These are phyloP conservation scores for Citrus medica DNA, from an alignment of 345 rosid species.

Conservation along the genomic window DNA sequence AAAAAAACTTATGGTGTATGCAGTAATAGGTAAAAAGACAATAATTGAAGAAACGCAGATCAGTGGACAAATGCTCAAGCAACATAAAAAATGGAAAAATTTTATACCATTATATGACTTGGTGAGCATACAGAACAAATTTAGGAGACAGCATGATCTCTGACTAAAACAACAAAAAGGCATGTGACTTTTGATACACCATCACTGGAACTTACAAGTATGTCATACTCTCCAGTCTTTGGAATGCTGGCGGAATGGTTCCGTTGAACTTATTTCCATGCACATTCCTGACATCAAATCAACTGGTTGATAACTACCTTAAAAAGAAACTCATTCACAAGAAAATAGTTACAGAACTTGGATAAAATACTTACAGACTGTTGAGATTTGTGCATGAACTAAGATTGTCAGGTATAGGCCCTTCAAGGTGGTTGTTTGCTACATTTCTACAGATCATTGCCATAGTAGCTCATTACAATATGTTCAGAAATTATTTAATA, in stretches of 20 bases:
- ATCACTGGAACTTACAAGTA: conserved; percentile 60
- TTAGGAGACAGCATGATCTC: background rate
- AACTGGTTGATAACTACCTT: conserved; percentile 6
- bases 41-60: background rate
- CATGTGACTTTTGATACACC: background rate
- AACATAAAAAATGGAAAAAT: background rate
- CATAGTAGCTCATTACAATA: background rate
- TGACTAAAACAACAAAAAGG: background rate
- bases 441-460: conserved; percentile 54
- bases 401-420: conserved; percentile 81
- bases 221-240: conserved; percentile 88
- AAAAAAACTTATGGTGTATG: too few species aligned
- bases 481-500: background rate
- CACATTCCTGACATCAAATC: conserved; percentile 54
- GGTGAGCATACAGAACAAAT: background rate
- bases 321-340: background rate
- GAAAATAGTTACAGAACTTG: background rate
- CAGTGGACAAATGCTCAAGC: background rate
- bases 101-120: background rate
- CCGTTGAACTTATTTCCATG: conserved; percentile 83
- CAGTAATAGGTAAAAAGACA: background rate
- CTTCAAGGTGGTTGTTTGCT: conserved; percentile 77
- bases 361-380: conserved; percentile 60
- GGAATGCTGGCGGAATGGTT: conserved; percentile 71
- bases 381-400: conserved; percentile 89